These are phyloP conservation scores for Harringtonia aguacate DNA, from an alignment of 2,329 filamentous ascomycete genomes.

Conservation along the genomic window DNA sequence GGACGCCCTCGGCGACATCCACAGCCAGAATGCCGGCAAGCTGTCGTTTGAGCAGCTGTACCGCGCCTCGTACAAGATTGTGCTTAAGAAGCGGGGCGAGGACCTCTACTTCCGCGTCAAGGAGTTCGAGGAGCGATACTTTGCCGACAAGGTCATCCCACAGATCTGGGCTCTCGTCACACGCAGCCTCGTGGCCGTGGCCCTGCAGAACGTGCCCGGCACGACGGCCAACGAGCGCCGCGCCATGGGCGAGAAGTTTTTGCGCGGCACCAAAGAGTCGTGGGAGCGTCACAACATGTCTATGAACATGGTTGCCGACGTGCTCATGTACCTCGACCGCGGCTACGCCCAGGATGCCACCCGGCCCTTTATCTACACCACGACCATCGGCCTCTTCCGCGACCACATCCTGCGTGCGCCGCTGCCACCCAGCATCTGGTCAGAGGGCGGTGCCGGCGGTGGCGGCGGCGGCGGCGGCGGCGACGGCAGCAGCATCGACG, in stretches of 20 bases:
- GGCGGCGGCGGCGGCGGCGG: neutral
- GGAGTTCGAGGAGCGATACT: constrained; percentile 72
- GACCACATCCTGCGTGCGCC: constrained; percentile 65
- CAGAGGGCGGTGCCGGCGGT: neutral
- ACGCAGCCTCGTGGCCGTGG: constrained; percentile 49
- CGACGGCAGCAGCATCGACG: neutral
- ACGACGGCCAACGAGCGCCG: constrained; percentile 69
- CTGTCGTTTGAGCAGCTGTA: constrained; percentile 96
- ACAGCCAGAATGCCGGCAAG: constrained; percentile 79
- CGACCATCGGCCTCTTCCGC: constrained; percentile 79
- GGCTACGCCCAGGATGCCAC: constrained; percentile 63
- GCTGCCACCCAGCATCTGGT: constrained; percentile 6
- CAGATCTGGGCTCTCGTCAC: constrained; percentile 63
- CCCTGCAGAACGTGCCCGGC: constrained; percentile 43
- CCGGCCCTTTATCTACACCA: constrained; percentile 69
- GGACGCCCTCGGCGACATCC: constrained; percentile 74
- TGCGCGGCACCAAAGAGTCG: constrained; percentile 62
- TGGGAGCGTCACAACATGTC: constrained; percentile 88
- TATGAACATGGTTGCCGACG: constrained; percentile 67
- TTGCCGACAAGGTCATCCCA: constrained; percentile 61
- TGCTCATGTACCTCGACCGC: constrained; percentile 95
- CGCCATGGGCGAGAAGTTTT: constrained; percentile 70
- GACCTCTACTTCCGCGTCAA: constrained; percentile 73
- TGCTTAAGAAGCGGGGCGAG: constrained; percentile 76
- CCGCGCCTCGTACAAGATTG: constrained; percentile 86